Conservation (phyloP, 2,329 filamentous ascomycete genomes). For the Aspergillus sp. region DNA sequence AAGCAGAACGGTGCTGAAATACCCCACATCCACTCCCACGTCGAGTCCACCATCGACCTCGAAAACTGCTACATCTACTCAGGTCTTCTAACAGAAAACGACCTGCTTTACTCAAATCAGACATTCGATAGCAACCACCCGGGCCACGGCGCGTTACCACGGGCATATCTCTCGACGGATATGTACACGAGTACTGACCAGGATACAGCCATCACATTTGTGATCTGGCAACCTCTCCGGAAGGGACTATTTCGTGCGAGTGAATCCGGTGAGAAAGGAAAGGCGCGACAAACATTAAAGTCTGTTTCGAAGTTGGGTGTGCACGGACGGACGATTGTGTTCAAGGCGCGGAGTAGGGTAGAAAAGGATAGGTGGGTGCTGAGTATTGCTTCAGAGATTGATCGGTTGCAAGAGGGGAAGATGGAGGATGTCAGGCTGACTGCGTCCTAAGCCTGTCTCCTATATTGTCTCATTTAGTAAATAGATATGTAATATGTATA, state of each 20-base stretch:
- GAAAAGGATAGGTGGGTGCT: constrained; percentile 70
- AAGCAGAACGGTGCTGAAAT: constrained; percentile 55
- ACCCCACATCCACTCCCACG: constrained; percentile 62
- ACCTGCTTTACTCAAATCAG: constrained; percentile 63
- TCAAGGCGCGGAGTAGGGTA: constrained; percentile 63
- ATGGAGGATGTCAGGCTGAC: constrained; percentile 52
- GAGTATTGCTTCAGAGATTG: constrained; percentile 65
- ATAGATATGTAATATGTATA: neutral
- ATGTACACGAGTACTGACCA: constrained; percentile 63
- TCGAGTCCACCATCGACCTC: constrained; percentile 59
- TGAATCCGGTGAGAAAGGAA: constrained; percentile 40
- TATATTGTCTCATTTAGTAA: neutral
- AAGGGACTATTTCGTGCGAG: constrained; percentile 56
- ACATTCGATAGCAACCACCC: constrained; percentile 64
- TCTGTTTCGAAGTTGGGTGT: constrained; percentile 61
- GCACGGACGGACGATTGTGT: constrained; percentile 63
- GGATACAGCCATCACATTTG: constrained; percentile 66
- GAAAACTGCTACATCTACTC: constrained; percentile 66
- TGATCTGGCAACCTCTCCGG: constrained; percentile 62
- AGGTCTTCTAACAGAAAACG: constrained; percentile 61
- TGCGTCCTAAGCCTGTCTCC: neutral
- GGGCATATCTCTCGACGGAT: constrained; percentile 59
- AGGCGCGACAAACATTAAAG: constrained; percentile 50
- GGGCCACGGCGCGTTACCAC: constrained; percentile 58
- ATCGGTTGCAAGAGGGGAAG: constrained; percentile 51